phyloP scores from a whole-genome alignment of 2,329 filamentous ascomycete species.

The Cladosporium colombiae region DNA sequence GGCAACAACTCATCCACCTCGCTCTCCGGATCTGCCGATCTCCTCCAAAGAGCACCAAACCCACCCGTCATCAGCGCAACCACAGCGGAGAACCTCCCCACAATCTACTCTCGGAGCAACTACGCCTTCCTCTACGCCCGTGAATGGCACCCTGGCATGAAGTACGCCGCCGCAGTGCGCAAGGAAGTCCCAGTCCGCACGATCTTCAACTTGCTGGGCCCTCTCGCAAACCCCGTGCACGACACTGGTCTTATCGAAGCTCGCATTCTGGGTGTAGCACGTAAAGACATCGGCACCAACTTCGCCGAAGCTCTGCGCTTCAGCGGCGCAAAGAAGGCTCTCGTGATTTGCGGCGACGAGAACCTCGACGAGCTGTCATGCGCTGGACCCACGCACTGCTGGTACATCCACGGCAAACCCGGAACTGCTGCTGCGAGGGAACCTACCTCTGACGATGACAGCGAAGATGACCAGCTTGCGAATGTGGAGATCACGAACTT shows the following conservation, averaged over 20 bases:
- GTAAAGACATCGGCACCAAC: conserved; percentile 80
- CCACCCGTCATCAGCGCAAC: conserved; percentile 75
- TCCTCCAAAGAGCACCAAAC: conserved; percentile 75
- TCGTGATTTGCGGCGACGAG: conserved; percentile 91
- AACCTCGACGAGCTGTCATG: conserved; percentile 95
- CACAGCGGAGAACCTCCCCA: conserved; percentile 67
- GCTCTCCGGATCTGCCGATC: conserved; percentile 90
- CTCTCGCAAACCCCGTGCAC: conserved; percentile 87
- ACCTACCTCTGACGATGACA: conserved; percentile 27
- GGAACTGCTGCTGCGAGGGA: conserved; percentile 36
- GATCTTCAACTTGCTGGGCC: conserved; percentile 95
- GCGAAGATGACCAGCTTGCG: conserved; percentile 38
- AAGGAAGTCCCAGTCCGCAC: conserved; percentile 90
- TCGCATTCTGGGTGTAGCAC: conserved; percentile 87
- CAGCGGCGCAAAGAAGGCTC: conserved; percentile 74
- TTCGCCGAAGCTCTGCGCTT: conserved; percentile 83
- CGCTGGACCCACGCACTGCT: conserved; percentile 84
- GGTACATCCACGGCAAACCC: conserved; percentile 55
- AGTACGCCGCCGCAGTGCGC: conserved; percentile 80
- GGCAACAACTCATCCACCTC: conserved; percentile 95
- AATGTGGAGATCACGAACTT: conserved; percentile 71
- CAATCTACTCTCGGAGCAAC: conserved; percentile 77
- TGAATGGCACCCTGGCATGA: conserved; percentile 94
- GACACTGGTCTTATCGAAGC: conserved; percentile 72
- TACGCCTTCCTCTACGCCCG: conserved; percentile 96